Evolutionary conservation across 169 alveolate genomes (phyloP).

Genomic region (Besnoitia besnoiti): DNA sequence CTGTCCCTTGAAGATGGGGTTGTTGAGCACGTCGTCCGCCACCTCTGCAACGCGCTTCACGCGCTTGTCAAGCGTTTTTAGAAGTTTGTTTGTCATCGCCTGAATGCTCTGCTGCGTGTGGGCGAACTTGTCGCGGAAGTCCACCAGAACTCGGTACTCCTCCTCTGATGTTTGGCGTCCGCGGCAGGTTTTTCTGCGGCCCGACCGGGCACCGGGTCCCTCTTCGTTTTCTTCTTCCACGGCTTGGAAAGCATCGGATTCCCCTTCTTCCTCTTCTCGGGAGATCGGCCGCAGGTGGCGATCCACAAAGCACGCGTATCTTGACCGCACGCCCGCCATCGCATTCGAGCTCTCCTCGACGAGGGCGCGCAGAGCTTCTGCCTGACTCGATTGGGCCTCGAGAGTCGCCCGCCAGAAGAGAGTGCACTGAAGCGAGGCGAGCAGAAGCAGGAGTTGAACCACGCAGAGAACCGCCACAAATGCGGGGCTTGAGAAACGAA

Average conservation of each 20-base stretch:
- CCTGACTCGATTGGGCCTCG: no score
- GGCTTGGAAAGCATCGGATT: neutral
- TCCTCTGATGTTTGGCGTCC: neutral
- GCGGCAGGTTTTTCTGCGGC: neutral
- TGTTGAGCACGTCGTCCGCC: neutral
- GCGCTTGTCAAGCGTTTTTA: neutral
- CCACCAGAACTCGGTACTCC: conserved; percentile 7
- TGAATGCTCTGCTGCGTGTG: neutral
- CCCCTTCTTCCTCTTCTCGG: no score
- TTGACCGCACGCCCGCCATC: no score
- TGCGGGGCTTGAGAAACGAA: no score
- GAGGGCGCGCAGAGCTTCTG: no score
- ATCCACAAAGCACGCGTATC: no score
- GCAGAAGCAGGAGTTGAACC: no score
- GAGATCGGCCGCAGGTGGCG: no score
- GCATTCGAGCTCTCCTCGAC: no score
- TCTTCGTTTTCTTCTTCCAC: neutral
- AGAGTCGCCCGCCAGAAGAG: no score
- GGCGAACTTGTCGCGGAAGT: conserved; percentile 19
- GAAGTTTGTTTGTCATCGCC: neutral
- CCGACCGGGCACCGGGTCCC: neutral
- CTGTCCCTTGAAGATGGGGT: neutral
- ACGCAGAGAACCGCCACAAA: no score
- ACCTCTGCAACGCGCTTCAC: neutral
- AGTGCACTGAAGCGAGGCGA: no score